Base-by-base conservation (phyloP, 1,284 basidiomycete species). In the Cystobasidiaceae sp. region DNA sequence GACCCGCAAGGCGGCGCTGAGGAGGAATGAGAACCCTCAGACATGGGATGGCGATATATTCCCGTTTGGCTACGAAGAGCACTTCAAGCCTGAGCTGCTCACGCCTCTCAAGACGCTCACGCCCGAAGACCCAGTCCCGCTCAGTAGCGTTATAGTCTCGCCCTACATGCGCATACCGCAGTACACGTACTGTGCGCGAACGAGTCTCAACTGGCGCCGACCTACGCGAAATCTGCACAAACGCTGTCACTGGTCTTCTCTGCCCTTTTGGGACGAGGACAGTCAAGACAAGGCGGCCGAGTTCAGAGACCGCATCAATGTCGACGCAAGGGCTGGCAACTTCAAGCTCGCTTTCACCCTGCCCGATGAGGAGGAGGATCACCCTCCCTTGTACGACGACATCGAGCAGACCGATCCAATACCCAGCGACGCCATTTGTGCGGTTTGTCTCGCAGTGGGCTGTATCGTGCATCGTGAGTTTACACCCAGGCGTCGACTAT, bases 391-490 rank as follows among this genome's bases (percentile, higher is more conserved):
- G 8, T 25, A 37, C 17, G 51, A 56, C 37, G 51, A 56, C 30
- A 32, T 28, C 17, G 61, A 64, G 27, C 41, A 43, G 33, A 39
- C 52, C 9, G 21, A 43, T 13, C 37, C 52, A 11, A 49, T 21
- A 33, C 61, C 61, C 13, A 45, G 32, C 11, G 43, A 33, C n/a
- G 50, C 30, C 15, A 44, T 64, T 7, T 64, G 61, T 34, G 61
- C 27, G 9, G 56, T 64, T 17, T 64, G 61, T 33, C 34, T 64
- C 6, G 41, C 34, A 13, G 61, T 64, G 13, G 61, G 61, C 11
- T 64, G 61, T 30, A 56, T 64, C 2, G 27, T 56, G 28, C 61
- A 64, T 48, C 61, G 61, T 64, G 43, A 48, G 61, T 49, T 44
- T 15, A 13, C 23, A 19, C 27, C n/a, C 6, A 7, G 5, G 13